Evolutionary conservation across 176 grass and related monocot genomes (phyloP).

Genomic region (Musa troglodytarum): DNA sequence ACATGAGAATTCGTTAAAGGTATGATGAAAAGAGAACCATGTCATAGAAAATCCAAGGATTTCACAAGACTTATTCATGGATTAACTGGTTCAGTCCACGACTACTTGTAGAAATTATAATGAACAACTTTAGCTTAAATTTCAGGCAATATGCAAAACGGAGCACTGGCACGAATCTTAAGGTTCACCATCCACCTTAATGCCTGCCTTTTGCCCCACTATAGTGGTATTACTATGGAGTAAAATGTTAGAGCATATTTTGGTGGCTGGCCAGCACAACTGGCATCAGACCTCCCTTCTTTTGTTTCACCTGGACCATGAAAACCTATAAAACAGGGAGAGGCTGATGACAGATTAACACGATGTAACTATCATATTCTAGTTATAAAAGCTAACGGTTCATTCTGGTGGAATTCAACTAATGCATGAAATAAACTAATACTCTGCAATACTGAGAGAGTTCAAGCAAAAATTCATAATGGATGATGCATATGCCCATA

Average conservation of each 20-base stretch:
- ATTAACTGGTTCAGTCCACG: neutral
- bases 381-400: neutral
- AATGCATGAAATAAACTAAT: neutral
- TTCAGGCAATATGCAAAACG: neutral
- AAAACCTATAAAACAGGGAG: neutral
- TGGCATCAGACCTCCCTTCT: neutral
- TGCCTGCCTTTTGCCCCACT: no score
- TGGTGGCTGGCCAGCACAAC: neutral
- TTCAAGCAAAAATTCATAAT: neutral
- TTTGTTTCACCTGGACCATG: neutral
- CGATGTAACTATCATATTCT: neutral
- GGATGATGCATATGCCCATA: slow-evolving; percentile 16
- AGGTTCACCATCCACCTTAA: no score
- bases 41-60: neutral
- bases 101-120: no score
- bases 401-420: neutral
- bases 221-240: no score
- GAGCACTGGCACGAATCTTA: no score
- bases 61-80: neutral
- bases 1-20: neutral
- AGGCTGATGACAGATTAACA: no score
- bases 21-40: neutral
- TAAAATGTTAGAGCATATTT: no score
- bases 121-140: neutral
- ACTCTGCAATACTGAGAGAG: neutral